Evolutionary conservation across 106 monocot species (phyloP).

Genomic region (Acorus calamus): DNA sequence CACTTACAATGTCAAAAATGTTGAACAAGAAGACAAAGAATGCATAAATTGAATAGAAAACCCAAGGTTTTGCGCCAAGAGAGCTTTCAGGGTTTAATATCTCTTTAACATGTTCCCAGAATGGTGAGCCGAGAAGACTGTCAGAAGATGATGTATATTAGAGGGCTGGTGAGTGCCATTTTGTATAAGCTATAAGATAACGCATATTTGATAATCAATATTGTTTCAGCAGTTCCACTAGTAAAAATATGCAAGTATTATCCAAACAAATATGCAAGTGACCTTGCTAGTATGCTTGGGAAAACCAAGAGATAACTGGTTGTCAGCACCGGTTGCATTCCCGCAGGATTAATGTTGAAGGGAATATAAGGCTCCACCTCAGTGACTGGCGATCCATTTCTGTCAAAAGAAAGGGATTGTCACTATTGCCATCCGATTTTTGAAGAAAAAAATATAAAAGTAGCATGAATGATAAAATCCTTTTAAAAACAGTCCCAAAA

Average conservation of each 20-base stretch:
- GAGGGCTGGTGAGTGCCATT: slow-evolving; percentile 1
- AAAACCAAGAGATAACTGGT: slow-evolving; percentile 85
- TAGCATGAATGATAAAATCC: too few relatives aligned
- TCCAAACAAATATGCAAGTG: neutral
- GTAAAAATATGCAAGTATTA: neutral
- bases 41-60: slow-evolving; percentile 80
- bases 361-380: slow-evolving; percentile 97
- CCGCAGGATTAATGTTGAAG: slow-evolving; percentile 96
- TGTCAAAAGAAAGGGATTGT: slow-evolving; percentile 7
- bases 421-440: too few relatives aligned
- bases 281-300: slow-evolving; percentile 95
- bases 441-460: too few relatives aligned
- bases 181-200: neutral
- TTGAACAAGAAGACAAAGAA: slow-evolving; percentile 90
- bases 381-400: slow-evolving; percentile 57
- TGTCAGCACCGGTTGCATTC: slow-evolving; percentile 98
- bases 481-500: too few relatives aligned
- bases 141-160: slow-evolving; percentile 3
- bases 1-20: slow-evolving; percentile 99
- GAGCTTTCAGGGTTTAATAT: slow-evolving; percentile 77
- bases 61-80: slow-evolving; percentile 81
- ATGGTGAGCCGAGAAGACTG: slow-evolving; percentile 82
- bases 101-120: slow-evolving; percentile 85
- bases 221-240: neutral
- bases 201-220: slow-evolving; percentile 2